These are phyloP conservation scores for Claviceps purpurea DNA, from an alignment of 2,329 filamentous ascomycete genomes.

Conservation along the genomic window DNA sequence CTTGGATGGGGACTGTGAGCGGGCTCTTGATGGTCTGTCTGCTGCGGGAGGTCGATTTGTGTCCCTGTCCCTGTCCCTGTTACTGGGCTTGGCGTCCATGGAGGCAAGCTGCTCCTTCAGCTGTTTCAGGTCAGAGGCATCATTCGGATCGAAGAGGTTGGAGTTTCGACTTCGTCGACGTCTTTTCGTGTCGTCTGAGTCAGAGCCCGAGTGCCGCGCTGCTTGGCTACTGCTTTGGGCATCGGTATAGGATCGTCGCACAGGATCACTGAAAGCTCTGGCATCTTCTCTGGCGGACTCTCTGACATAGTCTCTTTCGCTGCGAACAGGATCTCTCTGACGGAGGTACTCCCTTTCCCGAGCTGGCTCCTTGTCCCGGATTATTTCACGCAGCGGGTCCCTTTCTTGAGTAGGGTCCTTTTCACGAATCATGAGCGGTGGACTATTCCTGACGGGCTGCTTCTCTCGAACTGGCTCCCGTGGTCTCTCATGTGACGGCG, in stretches of 20 bases:
- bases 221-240: constrained; percentile 16
- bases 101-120: constrained; percentile 38
- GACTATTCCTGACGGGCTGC: neutral
- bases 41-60: neutral
- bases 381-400: neutral
- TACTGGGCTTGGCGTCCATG: constrained; percentile 18
- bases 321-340: constrained; percentile 14
- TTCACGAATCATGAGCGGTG: constrained; percentile 3
- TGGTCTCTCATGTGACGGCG: constrained; percentile 4
- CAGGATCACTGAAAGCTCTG: constrained; percentile 13
- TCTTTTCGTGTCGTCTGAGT: constrained; percentile 28
- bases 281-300: constrained; percentile 21
- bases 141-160: constrained; percentile 37
- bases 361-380: constrained; percentile 4
- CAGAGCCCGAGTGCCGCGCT: constrained; percentile 19
- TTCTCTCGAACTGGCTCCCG: neutral
- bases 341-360: constrained; percentile 4
- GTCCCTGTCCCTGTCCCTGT: constrained; percentile 5
- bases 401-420: neutral
- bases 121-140: constrained; percentile 34
- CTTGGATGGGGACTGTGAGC: constrained; percentile 10
- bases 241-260: constrained; percentile 3
- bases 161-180: constrained; percentile 25
- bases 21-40: constrained; percentile 5
- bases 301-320: constrained; percentile 10